Conservation (phyloP, 371 early-diverging fungal genomes). For the Mucor lusitanicus region DNA sequence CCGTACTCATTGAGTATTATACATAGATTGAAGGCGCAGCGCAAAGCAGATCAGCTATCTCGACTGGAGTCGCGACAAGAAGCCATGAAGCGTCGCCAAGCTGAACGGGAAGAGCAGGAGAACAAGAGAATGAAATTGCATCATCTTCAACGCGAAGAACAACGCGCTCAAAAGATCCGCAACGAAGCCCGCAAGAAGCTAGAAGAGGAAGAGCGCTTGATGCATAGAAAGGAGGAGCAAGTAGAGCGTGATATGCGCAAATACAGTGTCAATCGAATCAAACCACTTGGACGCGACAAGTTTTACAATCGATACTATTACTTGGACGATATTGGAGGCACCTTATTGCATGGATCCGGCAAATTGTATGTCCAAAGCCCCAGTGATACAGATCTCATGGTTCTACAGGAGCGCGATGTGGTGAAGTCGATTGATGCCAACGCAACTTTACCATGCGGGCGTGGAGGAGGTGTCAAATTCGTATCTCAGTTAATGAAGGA, state of each 20-base stretch:
- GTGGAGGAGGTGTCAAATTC: slow-evolving; percentile 43
- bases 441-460: slow-evolving; percentile 40
- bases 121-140: slow-evolving; percentile 41
- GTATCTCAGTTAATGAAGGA: slow-evolving; percentile 32
- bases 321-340: slow-evolving; percentile 75
- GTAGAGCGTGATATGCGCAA: slow-evolving; percentile 69
- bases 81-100: slow-evolving; percentile 52
- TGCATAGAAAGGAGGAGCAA: slow-evolving; percentile 57
- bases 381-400: slow-evolving; percentile 48
- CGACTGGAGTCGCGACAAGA: slow-evolving; percentile 58
- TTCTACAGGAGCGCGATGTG: slow-evolving; percentile 37
- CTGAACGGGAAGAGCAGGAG: slow-evolving; percentile 55
- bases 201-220: slow-evolving; percentile 49
- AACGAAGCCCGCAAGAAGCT: slow-evolving; percentile 49
- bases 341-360: slow-evolving; percentile 59
- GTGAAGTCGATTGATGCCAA: slow-evolving; percentile 20
- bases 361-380: slow-evolving; percentile 68
- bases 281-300: slow-evolving; percentile 83
- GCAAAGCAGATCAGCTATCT: slow-evolving; percentile 29
- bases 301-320: slow-evolving; percentile 86
- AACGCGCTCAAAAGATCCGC: slow-evolving; percentile 46
- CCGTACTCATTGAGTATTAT: background rate
- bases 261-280: slow-evolving; percentile 65
- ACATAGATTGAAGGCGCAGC: slow-evolving; percentile 25
- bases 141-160: slow-evolving; percentile 52